Evolutionary conservation across 352 stramenopile genomes (phyloP), one percentile per base, ranked within the genome.

Genomic region (Pythium plurisporium): DNA sequence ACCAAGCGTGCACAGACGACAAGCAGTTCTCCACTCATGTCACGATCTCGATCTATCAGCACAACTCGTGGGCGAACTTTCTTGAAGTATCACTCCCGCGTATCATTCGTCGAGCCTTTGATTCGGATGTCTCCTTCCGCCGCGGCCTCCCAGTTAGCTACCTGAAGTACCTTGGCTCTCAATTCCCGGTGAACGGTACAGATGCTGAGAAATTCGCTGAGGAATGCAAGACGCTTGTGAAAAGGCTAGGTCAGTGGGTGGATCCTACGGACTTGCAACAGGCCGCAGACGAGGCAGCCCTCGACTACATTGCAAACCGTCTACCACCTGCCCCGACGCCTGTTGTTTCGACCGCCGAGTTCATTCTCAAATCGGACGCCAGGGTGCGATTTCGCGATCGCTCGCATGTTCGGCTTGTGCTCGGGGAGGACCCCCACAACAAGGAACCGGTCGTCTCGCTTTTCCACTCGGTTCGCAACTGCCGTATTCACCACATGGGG

Each of bases 1-100:
- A 95, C 53, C 72, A 95, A 62, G 86, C 86, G 20, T 87, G 64
- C 38, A 94, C 86, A 26, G 76, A 88, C 36, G 65, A 87, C 20
- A 69, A 77, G 30, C 40, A 84, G 49, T 94, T 95, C 52, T 95
- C 86, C 14, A 95, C 86, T 19, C 86, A 95, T 58, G 80, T 95
- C 55, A 94, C 86, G 1, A 81, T 95, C 42, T 94, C 83, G 0
- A 76, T 92, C n/a, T 95, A 95, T 50, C 86, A 95, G 59, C 86
- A 93, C 70, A 88, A 85, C 40, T 87, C 86, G 17, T 95, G 86
- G 86, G 82, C 82, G 9, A 94, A 95, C 61, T 95, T 95, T 55
- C 48, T 95, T 49, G 83, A 95, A 60, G 68, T 94, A 26, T 73
- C 78, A 17, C 69, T 95, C 6, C 83, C 86, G 23, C 81, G 74